Evolutionary conservation across 192 early-diverging fungal genomes (phyloP).

Genomic region (Pilaira anomala): DNA sequence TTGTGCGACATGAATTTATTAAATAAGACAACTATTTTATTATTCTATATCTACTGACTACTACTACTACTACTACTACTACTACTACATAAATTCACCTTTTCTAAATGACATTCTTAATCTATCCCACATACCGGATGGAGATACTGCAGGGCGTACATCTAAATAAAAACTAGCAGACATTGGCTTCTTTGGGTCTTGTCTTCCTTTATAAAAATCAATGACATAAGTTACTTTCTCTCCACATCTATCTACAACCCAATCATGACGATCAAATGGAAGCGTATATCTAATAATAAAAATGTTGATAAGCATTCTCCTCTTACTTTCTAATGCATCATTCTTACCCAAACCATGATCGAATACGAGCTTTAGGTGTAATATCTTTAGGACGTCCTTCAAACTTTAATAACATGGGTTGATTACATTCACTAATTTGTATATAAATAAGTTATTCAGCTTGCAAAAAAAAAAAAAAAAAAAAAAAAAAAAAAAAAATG

Average conservation of each 20-base stretch:
- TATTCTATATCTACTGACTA: too few relatives aligned
- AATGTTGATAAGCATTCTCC: background rate
- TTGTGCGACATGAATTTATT: too few relatives aligned
- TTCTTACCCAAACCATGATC: slow-evolving; percentile 62
- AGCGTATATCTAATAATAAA: slow-evolving; percentile 58
- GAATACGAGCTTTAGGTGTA: slow-evolving; percentile 67
- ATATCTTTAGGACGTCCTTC: slow-evolving; percentile 70
- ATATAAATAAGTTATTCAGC: slow-evolving; percentile 3
- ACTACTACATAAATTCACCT: slow-evolving; percentile 25
- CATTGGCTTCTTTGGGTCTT: slow-evolving; percentile 44
- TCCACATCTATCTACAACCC: slow-evolving; percentile 91
- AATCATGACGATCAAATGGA: slow-evolving; percentile 94
- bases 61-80: too few relatives aligned
- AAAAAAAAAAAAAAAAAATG: slow-evolving; percentile 2
- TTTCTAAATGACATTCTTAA: slow-evolving; percentile 33
- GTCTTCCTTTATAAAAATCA: slow-evolving; percentile 83
- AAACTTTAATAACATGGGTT: slow-evolving; percentile 70
- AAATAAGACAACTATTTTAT: too few relatives aligned
- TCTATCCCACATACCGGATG: slow-evolving; percentile 55
- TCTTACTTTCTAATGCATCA: background rate
- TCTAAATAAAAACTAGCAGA: slow-evolving; percentile 76
- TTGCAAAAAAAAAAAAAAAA: background rate
- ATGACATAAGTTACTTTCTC: slow-evolving; percentile 84
- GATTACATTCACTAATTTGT: slow-evolving; percentile 52
- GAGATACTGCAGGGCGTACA: slow-evolving; percentile 77